A percentile compares a stretch with the other conserved stretches of the same genome.
These are phyloP conservation scores for Ilyonectria sp. DNA, from an alignment of 2,329 filamentous ascomycete species.

Conservation along the genomic window DNA sequence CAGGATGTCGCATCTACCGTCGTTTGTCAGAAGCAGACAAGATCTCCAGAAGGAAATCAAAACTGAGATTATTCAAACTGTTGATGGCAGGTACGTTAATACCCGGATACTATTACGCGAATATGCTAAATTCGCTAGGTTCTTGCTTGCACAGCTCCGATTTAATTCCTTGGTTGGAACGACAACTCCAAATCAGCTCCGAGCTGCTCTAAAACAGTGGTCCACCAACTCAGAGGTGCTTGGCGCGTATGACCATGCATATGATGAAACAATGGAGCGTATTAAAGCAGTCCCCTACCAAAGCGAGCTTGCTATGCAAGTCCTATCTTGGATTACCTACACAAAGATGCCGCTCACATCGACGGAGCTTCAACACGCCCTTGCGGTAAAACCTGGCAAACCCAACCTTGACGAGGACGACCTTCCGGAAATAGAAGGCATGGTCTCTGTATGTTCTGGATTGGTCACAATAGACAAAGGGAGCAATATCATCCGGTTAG, in stretches of 20 bases:
- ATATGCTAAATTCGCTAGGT: too few species aligned
- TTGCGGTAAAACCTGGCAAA: background rate
- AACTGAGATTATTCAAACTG: background rate
- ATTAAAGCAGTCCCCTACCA: conserved; percentile 45
- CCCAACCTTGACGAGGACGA: background rate
- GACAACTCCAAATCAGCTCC: conserved; percentile 37
- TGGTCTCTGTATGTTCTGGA: background rate
- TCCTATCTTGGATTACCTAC: background rate
- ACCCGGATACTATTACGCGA: too few species aligned
- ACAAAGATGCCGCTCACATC: background rate
- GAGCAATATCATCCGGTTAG: conserved; percentile 56
- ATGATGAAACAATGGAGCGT: conserved; percentile 57
- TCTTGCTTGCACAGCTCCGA: too few species aligned
- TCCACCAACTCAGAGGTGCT: conserved; percentile 10
- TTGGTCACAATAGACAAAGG: background rate
- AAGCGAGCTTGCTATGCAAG: background rate
- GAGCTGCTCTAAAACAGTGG: conserved; percentile 45
- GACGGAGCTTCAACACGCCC: background rate
- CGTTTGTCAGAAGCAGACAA: background rate
- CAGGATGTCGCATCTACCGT: conserved; percentile 1
- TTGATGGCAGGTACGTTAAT: background rate
- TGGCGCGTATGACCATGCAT: conserved; percentile 54
- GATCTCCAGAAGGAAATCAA: conserved; percentile 16
- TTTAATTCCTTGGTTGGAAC: too few species aligned
- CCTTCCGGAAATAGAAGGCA: background rate